Base-by-base conservation (phyloP, 495 filamentous ascomycete genomes). In the Tuber aestivum region DNA sequence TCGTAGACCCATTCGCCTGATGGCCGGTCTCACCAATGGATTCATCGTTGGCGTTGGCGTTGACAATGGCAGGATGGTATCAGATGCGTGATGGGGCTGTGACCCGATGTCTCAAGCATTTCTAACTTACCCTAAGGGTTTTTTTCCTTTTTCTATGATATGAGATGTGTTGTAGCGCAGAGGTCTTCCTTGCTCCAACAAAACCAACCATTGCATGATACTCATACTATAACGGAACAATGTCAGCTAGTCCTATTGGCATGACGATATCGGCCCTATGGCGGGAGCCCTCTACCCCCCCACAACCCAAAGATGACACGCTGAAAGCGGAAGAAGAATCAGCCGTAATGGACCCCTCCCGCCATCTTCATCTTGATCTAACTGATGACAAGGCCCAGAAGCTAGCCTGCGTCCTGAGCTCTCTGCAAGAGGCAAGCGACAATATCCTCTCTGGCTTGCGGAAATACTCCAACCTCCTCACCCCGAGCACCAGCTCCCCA, bases 401-500 rank as follows among this genome's bases (percentile, higher is more conserved):
- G 85, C 87, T 97, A 41, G 86, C 90, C 83, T 98, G 95, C 95
- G 91, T 98, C 10, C 87, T 97, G 72, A 84, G 87, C 56, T 89
- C 91, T 38, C 91, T 98, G 27, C 90, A 92, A 84, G 89, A 92
- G 70, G 93, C 91, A 32, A 88, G 98, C 45, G 85, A 86, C 41
- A 90, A 92, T 20, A 83, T 99, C 75, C 92, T 93, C 84, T 88
- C 89, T 81, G 94, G 95, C 70, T 90, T 99, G 23, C 89, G 94
- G 84, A 94, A 97, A 86, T 98, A 95, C 84, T 89, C 91, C 70
- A 88, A 89, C 38, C 88, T 98, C 14, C 89, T 99, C 45, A 89
- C 93, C 16, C 93, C 95, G 3, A 65, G 56, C n/a, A 32, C 56
- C 3, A 92, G 92, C 20, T 92, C 90, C 73, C 98, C 94, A 6